A percentile compares a stretch with the other conserved stretches of the same genome.
phyloP scores from a whole-genome alignment of 2,329 filamentous ascomycete species.

The Ascochyta rabiei region DNA sequence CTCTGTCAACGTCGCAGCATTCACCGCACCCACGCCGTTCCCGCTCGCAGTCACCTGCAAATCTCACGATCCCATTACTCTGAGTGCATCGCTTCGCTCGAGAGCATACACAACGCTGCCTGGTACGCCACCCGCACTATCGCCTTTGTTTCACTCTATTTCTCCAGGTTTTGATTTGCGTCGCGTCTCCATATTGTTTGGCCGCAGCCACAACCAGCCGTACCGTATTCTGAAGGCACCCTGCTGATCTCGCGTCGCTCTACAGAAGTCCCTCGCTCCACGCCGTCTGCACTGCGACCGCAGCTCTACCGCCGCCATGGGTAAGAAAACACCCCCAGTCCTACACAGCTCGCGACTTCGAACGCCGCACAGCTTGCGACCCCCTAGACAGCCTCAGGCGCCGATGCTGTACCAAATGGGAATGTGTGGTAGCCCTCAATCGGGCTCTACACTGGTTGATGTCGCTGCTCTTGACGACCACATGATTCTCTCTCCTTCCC shows the following conservation, averaged over 20 bases:
- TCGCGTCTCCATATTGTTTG: conserved; percentile 43
- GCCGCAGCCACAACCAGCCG: conserved; percentile 27
- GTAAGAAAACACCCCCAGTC: conserved; percentile 39
- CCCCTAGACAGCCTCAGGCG: conserved; percentile 16
- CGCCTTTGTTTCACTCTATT: conserved; percentile 38
- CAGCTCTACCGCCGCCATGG: conserved; percentile 44
- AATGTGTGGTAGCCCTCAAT: conserved; percentile 17
- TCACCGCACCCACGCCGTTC: conserved; percentile 36
- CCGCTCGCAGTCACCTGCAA: conserved; percentile 32
- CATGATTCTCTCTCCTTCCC: conserved; percentile 13
- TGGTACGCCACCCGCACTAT: conserved; percentile 41
- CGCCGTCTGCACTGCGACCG: conserved; percentile 36
- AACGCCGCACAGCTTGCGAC: conserved; percentile 15
- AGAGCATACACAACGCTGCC: conserved; percentile 45
- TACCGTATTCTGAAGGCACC: conserved; percentile 19
- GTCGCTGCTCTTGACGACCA: conserved; percentile 15
- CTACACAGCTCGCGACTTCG: conserved; percentile 16
- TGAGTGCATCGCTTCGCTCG: conserved; percentile 42
- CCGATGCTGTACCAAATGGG: conserved; percentile 11
- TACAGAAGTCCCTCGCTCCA: conserved; percentile 45
- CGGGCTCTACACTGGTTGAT: conserved; percentile 21
- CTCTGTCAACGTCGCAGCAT: conserved; percentile 42
- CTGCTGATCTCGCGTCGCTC: conserved; percentile 30
- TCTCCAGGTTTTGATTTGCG: conserved; percentile 42
- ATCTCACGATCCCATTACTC: conserved; percentile 35